Evolutionary conservation across 805 yeast genomes (phyloP), one percentile per base, ranked within the genome.

Genomic region (Candida tammaniensis): DNA sequence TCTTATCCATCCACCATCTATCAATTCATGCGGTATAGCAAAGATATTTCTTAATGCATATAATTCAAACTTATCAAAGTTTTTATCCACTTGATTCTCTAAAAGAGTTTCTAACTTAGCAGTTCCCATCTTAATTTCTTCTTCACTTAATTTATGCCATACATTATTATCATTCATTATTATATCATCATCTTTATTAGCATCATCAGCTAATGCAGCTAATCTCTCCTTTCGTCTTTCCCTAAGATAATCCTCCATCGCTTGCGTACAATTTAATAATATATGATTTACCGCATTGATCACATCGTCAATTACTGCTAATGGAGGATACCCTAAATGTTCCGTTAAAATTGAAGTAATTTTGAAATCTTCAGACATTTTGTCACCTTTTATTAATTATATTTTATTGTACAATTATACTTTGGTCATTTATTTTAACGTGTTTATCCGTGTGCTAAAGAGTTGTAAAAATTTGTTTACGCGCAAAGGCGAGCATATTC

Each of bases 261-360:
- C 94, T 30, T 74, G 76, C 0, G 89, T 80, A 51, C 95, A 84
- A 46, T 82, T 80, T 59, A 84, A 83, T 79, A 87, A 74, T 17
- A 86, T 76, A 33, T 80, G 87, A 51, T 88, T 88, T 16, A 86
- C 93, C 1, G 87, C 85, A 56, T 88, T 87, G 47, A 88, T 86
- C 9, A 89, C 81, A 49, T 86, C 95, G 48, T 89, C 97, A 5
- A 89, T 72, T 10, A 88, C 61, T 0, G 89, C 76, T 7, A 87
- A 72, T 0, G 96, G 95, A 6, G 93, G 84, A 49, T 75, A 86
- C 22, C 86, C 95, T 22, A 89, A 62, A 53, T 88, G 96, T 58
- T 88, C 96, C 1, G 95, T 84, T 32, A 89, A 66, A 12, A 87
- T 49, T 8, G 34, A 22, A 5, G 39, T 35, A 12, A 17, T 25